Conservation (phyloP, 768 basidiomycete genomes). For the Imleria badia region DNA sequence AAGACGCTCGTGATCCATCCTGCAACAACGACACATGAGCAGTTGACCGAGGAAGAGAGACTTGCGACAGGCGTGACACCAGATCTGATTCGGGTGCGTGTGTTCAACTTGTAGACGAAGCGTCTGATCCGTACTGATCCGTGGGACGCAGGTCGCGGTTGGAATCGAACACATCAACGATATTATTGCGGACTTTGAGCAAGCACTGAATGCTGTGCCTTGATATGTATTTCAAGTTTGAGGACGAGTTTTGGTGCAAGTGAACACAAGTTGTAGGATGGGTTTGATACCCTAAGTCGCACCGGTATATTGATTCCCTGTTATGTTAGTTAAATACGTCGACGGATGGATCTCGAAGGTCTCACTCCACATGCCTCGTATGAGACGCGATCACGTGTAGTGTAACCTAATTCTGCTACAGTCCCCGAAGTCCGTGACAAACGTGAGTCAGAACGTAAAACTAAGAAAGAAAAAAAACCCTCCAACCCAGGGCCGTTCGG, state of each 20-base stretch:
- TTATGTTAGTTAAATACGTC: not conserved
- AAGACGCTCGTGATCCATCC: conserved; percentile 67
- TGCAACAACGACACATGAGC: conserved; percentile 58
- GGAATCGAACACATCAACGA: conserved; percentile 46
- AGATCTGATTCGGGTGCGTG: conserved; percentile 55
- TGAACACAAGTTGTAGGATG: not conserved
- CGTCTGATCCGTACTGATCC: not conserved
- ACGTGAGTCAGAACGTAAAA: too few species aligned
- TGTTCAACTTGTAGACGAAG: not conserved
- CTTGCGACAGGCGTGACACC: conserved; percentile 49
- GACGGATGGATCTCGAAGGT: not conserved
- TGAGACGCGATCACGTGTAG: too few species aligned
- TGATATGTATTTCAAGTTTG: not conserved
- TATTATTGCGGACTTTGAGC: conserved; percentile 48
- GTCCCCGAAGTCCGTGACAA: too few species aligned
- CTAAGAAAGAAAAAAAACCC: not conserved
- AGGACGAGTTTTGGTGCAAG: not conserved
- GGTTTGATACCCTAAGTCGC: not conserved
- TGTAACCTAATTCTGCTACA: too few species aligned
- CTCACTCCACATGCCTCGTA: too few species aligned
- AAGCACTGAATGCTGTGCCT: conserved; percentile 33
- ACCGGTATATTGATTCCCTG: not conserved
- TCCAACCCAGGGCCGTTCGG: not conserved
- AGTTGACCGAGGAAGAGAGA: conserved; percentile 50
- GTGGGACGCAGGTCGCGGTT: conserved; percentile 38